Evolutionary conservation across 2,329 filamentous ascomycete genomes (phyloP).

Genomic region (Trichoderma semiorbis): DNA sequence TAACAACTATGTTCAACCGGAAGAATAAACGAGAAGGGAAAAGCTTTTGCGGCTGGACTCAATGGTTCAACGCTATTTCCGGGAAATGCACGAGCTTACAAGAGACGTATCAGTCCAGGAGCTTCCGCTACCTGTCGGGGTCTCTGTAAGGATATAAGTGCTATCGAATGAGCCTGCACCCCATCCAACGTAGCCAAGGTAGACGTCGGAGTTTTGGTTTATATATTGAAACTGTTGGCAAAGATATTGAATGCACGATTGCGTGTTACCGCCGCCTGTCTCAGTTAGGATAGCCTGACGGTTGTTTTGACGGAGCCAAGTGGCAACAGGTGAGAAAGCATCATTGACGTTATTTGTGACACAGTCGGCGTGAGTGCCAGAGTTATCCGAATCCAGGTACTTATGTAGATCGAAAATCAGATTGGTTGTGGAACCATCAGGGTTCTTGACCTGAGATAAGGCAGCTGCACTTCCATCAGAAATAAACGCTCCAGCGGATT

Average conservation of each 20-base stretch:
- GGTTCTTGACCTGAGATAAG: slow-evolving; percentile 52
- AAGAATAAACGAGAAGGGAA: not conserved
- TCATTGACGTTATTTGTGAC: slow-evolving; percentile 46
- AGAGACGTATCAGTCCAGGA: slow-evolving; percentile 4
- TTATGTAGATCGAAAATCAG: slow-evolving; percentile 56
- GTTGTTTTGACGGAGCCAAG: slow-evolving; percentile 28
- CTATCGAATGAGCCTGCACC: slow-evolving; percentile 6
- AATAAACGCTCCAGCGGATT: slow-evolving; percentile 44
- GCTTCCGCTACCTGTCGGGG: not conserved
- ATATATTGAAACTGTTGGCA: slow-evolving; percentile 5
- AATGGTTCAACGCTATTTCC: not conserved
- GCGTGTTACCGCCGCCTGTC: slow-evolving; percentile 2
- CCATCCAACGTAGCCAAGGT: not conserved
- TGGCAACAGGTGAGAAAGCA: slow-evolving; percentile 41
- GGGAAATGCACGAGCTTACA: not conserved
- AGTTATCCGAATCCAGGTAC: slow-evolving; percentile 53
- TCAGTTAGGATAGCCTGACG: slow-evolving; percentile 10
- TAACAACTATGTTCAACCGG: not conserved
- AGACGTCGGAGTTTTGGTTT: slow-evolving; percentile 7
- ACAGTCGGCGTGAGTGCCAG: slow-evolving; percentile 48
- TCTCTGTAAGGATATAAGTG: not conserved
- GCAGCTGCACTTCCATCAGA: slow-evolving; percentile 45
- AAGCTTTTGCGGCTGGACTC: not conserved
- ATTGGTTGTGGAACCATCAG: slow-evolving; percentile 49
- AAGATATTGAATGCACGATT: not conserved